Base-by-base conservation (phyloP, 371 early-diverging fungal species). In the Mucor lusitanicus region DNA sequence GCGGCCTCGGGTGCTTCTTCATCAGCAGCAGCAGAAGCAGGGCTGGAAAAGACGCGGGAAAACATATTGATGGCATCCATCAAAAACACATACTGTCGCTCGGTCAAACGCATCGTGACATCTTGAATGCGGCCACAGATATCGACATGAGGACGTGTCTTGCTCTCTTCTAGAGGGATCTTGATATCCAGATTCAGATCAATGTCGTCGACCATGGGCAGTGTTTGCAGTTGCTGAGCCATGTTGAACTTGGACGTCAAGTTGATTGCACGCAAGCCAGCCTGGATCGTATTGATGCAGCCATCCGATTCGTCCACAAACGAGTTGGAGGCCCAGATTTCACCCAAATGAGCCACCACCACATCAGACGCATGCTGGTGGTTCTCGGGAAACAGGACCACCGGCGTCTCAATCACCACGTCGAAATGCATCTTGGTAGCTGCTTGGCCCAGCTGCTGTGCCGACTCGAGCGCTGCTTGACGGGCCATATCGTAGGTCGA, bases 401-500 rank as follows among this genome's bases (percentile, higher is more conserved):
- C 91, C 0, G 99, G 99, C 4, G 97, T 90, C 12, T 88, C 82
- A 71, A 98, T 88, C 6, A 85, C 78, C n/a, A 98, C 80, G 67
- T 96, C 94, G 74, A 95, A 95, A 60, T 94, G 93, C 40, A 91
- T 89, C 40, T 90, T 91, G 32, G 90, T 87, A 5, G 82, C 85
- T 2, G 83, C 84, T 50, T 88, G 82, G 19, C 84, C 70, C 3
- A 94, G 91, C 12, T 74, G 75, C 32, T 88, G 85, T 3, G 96
- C 95, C 35, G 92, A 89, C 61, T 94, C 88, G 1, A 91, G 82
- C 2, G 97, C 96, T 0, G 95, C 95, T 60, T 88, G 85, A 0
- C 97, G 85, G 2, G 98, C 99, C 11, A 89, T 82, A 55, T 98
- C 98, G 69, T 94, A 91, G 2, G 96, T 74, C 9, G 86, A 82